Evolutionary conservation across 2,329 filamentous ascomycete genomes (phyloP).

Genomic region (Thyridium curvatum): DNA sequence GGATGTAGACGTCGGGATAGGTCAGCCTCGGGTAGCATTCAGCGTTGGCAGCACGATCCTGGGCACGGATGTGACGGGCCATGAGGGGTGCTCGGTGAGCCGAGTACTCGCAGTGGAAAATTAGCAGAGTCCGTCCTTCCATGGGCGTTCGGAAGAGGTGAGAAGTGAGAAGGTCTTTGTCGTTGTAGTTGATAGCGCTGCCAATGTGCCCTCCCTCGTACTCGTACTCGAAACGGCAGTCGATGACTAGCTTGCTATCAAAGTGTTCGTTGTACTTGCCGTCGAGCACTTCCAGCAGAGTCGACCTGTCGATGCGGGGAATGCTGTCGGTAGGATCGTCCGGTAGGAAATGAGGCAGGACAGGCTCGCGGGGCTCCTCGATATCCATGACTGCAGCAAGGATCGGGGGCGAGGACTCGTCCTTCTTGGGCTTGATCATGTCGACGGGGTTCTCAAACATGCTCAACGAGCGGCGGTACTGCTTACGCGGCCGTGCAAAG

Average conservation of each 20-base stretch:
- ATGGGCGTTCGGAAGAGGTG: conserved; percentile 69
- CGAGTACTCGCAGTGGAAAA: conserved; percentile 98
- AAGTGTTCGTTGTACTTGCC: conserved; percentile 73
- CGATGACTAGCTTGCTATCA: conserved; percentile 79
- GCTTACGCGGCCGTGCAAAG: conserved; percentile 72
- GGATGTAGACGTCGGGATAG: conserved; percentile 96
- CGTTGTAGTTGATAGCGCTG: conserved; percentile 91
- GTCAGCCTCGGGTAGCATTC: conserved; percentile 82
- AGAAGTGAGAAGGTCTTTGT: conserved; percentile 79
- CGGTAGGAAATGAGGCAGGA: conserved; percentile 77
- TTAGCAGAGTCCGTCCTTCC: conserved; percentile 68
- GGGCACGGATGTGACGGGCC: conserved; percentile 86
- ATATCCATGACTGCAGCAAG: conserved; percentile 78
- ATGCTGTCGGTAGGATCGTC: conserved; percentile 80
- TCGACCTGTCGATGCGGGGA: conserved; percentile 77
- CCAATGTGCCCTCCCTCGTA: conserved; percentile 95
- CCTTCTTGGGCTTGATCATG: conserved; percentile 73
- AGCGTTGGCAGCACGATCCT: conserved; percentile 79
- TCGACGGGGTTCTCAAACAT: conserved; percentile 96
- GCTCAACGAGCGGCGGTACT: conserved; percentile 86
- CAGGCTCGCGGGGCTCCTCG: conserved; percentile 66
- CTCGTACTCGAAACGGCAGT: conserved; percentile 98
- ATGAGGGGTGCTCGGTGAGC: conserved; percentile 93
- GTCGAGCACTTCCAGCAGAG: conserved; percentile 80
- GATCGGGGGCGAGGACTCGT: conserved; percentile 45